Evolutionary conservation across 257 asterid species (phyloP), one percentile per base, ranked within the genome.

Genomic region (Coffea eugenioides): DNA sequence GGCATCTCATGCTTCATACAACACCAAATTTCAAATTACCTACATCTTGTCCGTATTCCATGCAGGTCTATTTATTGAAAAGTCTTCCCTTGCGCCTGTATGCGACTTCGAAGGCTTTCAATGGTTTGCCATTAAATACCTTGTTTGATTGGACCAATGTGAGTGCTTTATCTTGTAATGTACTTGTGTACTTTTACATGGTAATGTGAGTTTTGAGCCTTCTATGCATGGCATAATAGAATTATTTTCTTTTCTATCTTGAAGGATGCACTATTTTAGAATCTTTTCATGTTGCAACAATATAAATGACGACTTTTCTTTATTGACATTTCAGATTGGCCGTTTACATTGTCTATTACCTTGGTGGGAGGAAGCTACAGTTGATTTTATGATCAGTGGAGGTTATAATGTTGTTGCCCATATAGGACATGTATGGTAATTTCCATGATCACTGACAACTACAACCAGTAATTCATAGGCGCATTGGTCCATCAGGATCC

Each of bases 341-440:
- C 92, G 97, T 56, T 85, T 95, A 56, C 98, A 95, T 87, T 91
- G 98, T 81, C 86, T 79, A 48, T 86, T 93, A 70, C 97, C 99
- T 77, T 91, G 99, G 97, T 95, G 99, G 99, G 97, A 89, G 49
- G 97, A 95, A 75, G 92, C 97, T 16, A 90, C 91, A 15, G 97
- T 95, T 66, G 91, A 93, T 82, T 95, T 95, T 81, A 95, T 95
- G 99, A 88, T 80, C 23, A 89, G 97, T 71, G 99, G 98, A 79
- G 97, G 99, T 77, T 93, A 95, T 84, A 86, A 88, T 34, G 97
- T 93, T 75, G 75, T 83, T 81, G 54, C 88, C 54, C 90, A 86
- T 76, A 93, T 95, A 77, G 54, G 69, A 78, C 83, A 84, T 83
- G 98, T 93, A 86, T 25, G 76, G 54, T 72, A 16, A 61, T 18